Percentiles rank a stretch among this genome's conserved stretches.
Evolutionary conservation across 73 alveolate genomes (phyloP).

Genomic region (Symbiodinium natans): DNA sequence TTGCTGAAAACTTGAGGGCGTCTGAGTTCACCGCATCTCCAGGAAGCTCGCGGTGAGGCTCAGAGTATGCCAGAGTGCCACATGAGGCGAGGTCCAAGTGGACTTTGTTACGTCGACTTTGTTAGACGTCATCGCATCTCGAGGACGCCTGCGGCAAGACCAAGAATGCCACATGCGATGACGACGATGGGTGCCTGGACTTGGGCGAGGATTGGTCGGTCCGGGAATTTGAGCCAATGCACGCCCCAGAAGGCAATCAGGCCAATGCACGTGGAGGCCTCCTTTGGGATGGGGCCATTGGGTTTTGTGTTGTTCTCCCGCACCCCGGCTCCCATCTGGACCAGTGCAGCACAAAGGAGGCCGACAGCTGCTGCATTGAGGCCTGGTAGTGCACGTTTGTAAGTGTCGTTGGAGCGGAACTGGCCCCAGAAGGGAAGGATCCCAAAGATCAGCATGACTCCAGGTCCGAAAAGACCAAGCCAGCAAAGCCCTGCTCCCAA

Average conservation of each 20-base stretch:
- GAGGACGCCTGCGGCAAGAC: not conserved
- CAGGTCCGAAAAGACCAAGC: conserved; percentile 33
- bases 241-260: conserved; percentile 38
- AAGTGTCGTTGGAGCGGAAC: conserved; percentile 16
- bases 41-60: not conserved
- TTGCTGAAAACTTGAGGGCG: not conserved
- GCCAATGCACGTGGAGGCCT: conserved; percentile 30
- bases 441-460: conserved; percentile 39
- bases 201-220: not conserved
- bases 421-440: conserved; percentile 41
- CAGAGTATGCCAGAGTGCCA: not conserved
- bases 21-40: not conserved
- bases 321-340: conserved; percentile 54
- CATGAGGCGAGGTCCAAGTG: no score
- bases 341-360: conserved; percentile 46
- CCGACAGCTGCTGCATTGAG: conserved; percentile 51
- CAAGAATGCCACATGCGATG: not conserved
- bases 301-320: conserved; percentile 32
- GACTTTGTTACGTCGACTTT: no score
- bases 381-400: conserved; percentile 51
- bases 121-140: not conserved
- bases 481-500: conserved; percentile 26
- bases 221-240: conserved; percentile 22
- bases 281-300: conserved; percentile 3
- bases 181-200: conserved; percentile 4